Evolutionary conservation across 202 grass and related monocot species (phyloP), one percentile per base, ranked within the genome.

Genomic region (Saccharum hybrid): DNA sequence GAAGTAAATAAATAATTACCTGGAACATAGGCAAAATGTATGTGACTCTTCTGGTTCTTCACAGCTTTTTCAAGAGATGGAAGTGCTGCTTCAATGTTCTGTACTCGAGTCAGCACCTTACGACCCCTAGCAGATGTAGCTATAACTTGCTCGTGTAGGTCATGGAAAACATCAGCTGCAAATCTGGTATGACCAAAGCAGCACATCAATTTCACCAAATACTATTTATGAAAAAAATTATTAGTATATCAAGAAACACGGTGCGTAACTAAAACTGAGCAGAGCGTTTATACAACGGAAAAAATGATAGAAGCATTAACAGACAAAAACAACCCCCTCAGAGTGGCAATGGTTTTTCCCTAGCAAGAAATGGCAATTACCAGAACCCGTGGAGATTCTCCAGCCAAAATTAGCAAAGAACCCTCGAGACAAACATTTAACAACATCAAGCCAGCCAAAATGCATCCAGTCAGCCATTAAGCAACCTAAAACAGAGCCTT

Each of bases 111-210:
- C 68, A 96, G 75, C 79, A 99, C 84, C 90, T 88, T 92, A 82
- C 91, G 88, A 12, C 93, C 91, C 81, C 96, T 94, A 67, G 86
- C 84, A 72, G 93, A 86, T 77, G 93, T 94, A 39, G 81, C 75
- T 84, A 92, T 94, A 65, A 94, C 79, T 90, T 96, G 89, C 83
- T 99, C 96, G 57, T 99, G 93, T 51, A 99, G 77, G 74, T 96
- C 96, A 66, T 96, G 91, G 75, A 99, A 99, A 92, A 99, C 85
- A 89, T 96, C 93, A 57, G 96, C 91, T 1, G 96, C 96, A 90
- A 96, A 99, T 89, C 93, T 99, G 74, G 31, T 48, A 56, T 22
- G 43, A 85, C 49, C 72, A 84, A 86, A 90, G 68, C 41, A 87
- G 63, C n/a, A 74, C 1, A 83, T 76, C 48, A 74, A 34, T 64